Percentiles rank a stretch among this genome's conserved stretches.
These are phyloP conservation scores for Ilex paraguariensis DNA, from an alignment of 305 asterid genomes.

Conservation along the genomic window DNA sequence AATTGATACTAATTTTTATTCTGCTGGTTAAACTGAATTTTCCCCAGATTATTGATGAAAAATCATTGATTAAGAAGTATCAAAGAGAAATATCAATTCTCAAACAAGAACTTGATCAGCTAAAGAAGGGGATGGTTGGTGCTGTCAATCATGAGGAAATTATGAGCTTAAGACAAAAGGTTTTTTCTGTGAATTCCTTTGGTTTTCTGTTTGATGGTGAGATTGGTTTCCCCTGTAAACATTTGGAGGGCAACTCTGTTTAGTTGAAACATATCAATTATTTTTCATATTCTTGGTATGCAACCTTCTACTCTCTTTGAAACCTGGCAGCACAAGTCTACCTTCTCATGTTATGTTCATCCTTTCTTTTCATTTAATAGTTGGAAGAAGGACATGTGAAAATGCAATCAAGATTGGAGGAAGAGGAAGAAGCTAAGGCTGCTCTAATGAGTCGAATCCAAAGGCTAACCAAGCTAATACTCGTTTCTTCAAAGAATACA, in stretches of 20 bases:
- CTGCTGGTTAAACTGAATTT: constrained; percentile 5
- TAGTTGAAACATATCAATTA: no score
- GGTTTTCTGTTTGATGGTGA: not conserved
- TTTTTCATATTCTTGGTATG: not conserved
- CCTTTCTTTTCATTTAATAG: constrained; percentile 31
- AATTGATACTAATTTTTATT: not conserved
- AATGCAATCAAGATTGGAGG: constrained; percentile 99
- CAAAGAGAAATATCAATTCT: constrained; percentile 92
- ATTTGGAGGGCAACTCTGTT: no score
- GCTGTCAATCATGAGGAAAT: constrained; percentile 88
- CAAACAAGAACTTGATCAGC: constrained; percentile 87
- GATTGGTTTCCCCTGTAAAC: no score
- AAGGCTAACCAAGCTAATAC: constrained; percentile 86
- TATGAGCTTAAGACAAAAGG: constrained; percentile 84
- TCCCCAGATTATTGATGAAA: constrained; percentile 92
- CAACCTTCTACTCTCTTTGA: constrained; percentile 8
- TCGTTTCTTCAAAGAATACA: constrained; percentile 18
- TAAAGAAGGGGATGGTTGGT: constrained; percentile 68
- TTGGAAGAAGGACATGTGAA: constrained; percentile 98
- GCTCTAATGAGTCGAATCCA: constrained; percentile 98
- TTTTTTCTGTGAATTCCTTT: constrained; percentile 14
- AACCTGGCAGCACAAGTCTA: constrained; percentile 6
- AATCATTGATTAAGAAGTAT: constrained; percentile 96
- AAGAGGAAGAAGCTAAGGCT: constrained; percentile 97
- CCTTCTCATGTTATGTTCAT: not conserved